Conservation (phyloP, 352 stramenopile species). For the Porosira glacialis region DNA sequence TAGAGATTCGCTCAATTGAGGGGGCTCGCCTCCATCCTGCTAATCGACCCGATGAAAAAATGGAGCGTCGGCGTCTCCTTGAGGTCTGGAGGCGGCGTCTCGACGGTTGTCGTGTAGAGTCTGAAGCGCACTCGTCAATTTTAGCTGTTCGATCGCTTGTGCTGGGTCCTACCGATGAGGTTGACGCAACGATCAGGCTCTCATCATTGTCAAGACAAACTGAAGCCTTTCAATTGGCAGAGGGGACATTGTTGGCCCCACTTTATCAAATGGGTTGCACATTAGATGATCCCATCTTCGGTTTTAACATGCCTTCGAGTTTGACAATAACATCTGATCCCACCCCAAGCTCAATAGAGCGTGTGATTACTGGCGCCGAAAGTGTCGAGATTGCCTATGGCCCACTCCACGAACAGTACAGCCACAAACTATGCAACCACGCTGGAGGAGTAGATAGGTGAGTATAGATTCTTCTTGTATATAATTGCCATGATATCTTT, state of each 20-base stretch:
- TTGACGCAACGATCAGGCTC: conserved; percentile 78
- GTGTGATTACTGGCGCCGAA: conserved; percentile 57
- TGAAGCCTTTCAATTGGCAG: conserved; percentile 70
- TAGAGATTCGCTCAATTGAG: conserved; percentile 61
- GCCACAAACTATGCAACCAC: conserved; percentile 57
- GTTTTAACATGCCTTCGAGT: conserved; percentile 57
- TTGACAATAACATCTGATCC: conserved; percentile 35
- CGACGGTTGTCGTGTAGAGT: conserved; percentile 87
- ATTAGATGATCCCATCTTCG: conserved; percentile 73
- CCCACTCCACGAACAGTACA: conserved; percentile 60
- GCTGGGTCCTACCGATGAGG: conserved; percentile 76
- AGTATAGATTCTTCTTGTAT: conserved; percentile 13
- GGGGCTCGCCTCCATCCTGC: conserved; percentile 49
- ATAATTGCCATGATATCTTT: neutral
- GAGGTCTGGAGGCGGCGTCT: conserved; percentile 84
- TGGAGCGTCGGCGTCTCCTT: conserved; percentile 72
- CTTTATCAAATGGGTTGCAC: conserved; percentile 64
- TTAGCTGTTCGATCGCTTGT: conserved; percentile 86
- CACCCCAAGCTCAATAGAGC: conserved; percentile 43
- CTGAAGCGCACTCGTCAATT: conserved; percentile 83
- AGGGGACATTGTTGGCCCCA: conserved; percentile 76
- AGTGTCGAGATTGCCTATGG: conserved; percentile 63
- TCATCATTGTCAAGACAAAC: conserved; percentile 76
- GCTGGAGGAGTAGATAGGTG: conserved; percentile 70
- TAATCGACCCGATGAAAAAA: conserved; percentile 53